These are phyloP conservation scores for Sistotremastrum niveocremeum DNA, from an alignment of 768 basidiomycete species.

Conservation along the genomic window DNA sequence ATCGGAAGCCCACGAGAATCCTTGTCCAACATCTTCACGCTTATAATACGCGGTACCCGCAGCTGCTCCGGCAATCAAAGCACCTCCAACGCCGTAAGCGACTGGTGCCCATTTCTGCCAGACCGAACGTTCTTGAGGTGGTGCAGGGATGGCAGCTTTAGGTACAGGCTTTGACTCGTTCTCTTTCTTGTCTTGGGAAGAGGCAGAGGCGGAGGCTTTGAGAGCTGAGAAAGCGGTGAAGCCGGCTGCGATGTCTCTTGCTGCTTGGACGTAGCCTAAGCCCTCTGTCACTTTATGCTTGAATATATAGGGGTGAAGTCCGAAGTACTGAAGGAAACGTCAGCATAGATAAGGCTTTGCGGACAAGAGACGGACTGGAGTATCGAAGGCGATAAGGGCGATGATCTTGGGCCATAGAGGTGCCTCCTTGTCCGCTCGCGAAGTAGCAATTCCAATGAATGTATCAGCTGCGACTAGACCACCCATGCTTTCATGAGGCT, in stretches of 20 bases:
- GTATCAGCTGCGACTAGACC: constrained; percentile 82
- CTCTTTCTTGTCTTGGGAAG: background rate
- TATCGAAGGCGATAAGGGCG: constrained; percentile 78
- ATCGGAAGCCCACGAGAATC: constrained; percentile 67
- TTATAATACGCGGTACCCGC: constrained; percentile 77
- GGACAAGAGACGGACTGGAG: constrained; percentile 49
- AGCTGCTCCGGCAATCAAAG: constrained; percentile 67
- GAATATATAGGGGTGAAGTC: constrained; percentile 75
- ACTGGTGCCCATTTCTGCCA: constrained; percentile 62
- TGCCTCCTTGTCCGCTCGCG: constrained; percentile 47
- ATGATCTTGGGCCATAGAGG: constrained; percentile 84
- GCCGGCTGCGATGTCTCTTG: constrained; percentile 47
- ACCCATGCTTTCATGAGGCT: constrained; percentile 56
- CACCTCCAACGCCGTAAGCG: constrained; percentile 59
- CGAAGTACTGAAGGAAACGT: constrained; percentile 50
- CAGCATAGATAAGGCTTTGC: background rate
- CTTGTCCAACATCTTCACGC: constrained; percentile 56
- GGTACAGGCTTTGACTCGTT: constrained; percentile 13
- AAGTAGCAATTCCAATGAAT: constrained; percentile 53
- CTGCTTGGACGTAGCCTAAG: constrained; percentile 52
- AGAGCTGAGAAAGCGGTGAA: constrained; percentile 43
- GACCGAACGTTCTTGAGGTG: constrained; percentile 14
- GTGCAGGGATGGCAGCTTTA: constrained; percentile 18
- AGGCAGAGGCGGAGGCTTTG: constrained; percentile 21
- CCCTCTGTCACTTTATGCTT: constrained; percentile 72